Base-by-base conservation (phyloP, 805 yeast genomes). In the Wickerhamomyces chaumierensis region DNA sequence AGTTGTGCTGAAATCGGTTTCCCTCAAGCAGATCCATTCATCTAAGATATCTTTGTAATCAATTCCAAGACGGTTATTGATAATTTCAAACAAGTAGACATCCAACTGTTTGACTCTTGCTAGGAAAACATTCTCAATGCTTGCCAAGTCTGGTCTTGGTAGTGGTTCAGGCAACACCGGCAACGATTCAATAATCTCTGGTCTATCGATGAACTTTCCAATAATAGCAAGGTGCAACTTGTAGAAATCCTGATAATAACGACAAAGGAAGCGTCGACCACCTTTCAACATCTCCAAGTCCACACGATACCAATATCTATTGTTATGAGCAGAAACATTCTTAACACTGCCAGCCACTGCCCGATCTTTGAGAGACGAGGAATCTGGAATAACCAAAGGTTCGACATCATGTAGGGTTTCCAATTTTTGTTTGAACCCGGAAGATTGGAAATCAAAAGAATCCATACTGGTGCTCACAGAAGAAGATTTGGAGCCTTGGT, bases 161-260 rank as follows among this genome's bases (percentile, higher is more conserved):
- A 70, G 61, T 9, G 73, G 71, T 35, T 63, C 69, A 16, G 75
- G 76, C 25, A 71, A 46, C 21, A 50, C 51, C 17, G 76, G 75
- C 14, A 69, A 40, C 20, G 39, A 48, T 13, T 42, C 45, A n/a
- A 40, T 19, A 18, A 40, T 43, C 3, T 41, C 39, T 5, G 34
- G 28, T 21, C 41, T 37, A 13, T 25, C 29, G 4, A 13, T 5
- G 38, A 56, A 31, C 27, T 43, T 39, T 28, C 53, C 53, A 18
- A 60, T 46, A 18, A 66, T 45, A 16, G 56, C 37, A 16, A 62
- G 53, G 41, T 70, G 75, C 18, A 71, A 49, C 37, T 65, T 64
- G 49, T 69, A 67, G 39, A 72, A 69, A 45, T 71, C 77, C 48
- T 68, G 71, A 46, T 70, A 72, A 49, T 65, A 71, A 15, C 75